Evolutionary conservation across 2,329 filamentous ascomycete genomes (phyloP).

Genomic region (Aspergillus sp.): DNA sequence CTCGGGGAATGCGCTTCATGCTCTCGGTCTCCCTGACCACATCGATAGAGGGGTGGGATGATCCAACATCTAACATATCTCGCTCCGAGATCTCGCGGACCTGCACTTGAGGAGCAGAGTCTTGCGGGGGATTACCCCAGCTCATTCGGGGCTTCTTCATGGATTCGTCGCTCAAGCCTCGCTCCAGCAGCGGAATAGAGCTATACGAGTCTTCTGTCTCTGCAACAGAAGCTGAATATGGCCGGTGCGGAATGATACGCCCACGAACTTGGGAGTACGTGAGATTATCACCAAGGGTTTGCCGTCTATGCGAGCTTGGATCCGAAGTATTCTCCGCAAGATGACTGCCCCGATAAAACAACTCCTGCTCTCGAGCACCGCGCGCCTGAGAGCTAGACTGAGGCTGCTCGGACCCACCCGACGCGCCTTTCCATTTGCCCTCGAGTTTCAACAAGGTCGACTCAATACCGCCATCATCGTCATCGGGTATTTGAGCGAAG

Average conservation of each 20-base stretch:
- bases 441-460: conserved; percentile 91
- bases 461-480: conserved; percentile 85
- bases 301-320: conserved; percentile 17
- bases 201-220: conserved; percentile 72
- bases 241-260: conserved; percentile 28
- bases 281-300: conserved; percentile 21
- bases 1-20: conserved; percentile 46
- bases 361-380: conserved; percentile 41
- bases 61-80: conserved; percentile 30
- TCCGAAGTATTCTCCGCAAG: conserved; percentile 12
- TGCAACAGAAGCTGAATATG: conserved; percentile 46
- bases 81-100: conserved; percentile 27
- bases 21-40: conserved; percentile 52
- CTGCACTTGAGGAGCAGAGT: conserved; percentile 19
- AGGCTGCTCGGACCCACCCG: conserved; percentile 34
- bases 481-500: conserved; percentile 83
- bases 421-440: conserved; percentile 61
- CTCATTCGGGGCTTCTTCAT: conserved; percentile 45
- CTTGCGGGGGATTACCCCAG: conserved; percentile 12
- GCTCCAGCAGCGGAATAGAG: conserved; percentile 73
- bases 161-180: conserved; percentile 52
- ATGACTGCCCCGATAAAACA: conserved; percentile 5
- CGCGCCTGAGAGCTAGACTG: conserved; percentile 87
- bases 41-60: conserved; percentile 50
- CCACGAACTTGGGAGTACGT: conserved; percentile 25